Evolutionary conservation across 1,139 yeast genomes (phyloP).

Genomic region (Neolecta irregularis): DNA sequence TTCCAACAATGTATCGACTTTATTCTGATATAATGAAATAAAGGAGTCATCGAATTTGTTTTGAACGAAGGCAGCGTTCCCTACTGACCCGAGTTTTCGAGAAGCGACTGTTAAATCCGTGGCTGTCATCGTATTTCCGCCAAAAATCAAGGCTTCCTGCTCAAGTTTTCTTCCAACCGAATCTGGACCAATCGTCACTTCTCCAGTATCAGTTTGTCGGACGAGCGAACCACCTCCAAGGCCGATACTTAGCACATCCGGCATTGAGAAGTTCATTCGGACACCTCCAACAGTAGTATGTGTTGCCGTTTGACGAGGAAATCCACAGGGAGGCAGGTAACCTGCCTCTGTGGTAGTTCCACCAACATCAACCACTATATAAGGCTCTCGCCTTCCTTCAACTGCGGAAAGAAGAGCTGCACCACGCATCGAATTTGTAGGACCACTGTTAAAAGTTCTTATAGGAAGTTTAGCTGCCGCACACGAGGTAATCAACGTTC

Average conservation of each 20-base stretch:
- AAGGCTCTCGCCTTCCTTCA: constrained; percentile 20
- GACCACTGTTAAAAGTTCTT: constrained; percentile 32
- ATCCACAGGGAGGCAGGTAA: constrained; percentile 27
- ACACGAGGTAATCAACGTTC: constrained; percentile 27
- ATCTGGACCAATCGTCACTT: constrained; percentile 29
- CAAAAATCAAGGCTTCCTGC: constrained; percentile 25
- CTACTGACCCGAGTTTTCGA: no score
- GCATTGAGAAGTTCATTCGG: constrained; percentile 32
- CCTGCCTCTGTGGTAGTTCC: constrained; percentile 36
- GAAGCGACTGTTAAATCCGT: constrained; percentile 27
- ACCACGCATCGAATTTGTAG: constrained; percentile 35
- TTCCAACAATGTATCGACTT: no score
- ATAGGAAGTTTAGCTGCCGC: constrained; percentile 29
- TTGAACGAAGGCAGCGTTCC: no score
- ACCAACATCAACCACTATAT: constrained; percentile 31
- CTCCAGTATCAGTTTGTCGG: constrained; percentile 18
- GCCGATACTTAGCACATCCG: constrained; percentile 31
- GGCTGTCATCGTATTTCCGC: constrained; percentile 27
- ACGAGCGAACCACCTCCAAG: constrained; percentile 34
- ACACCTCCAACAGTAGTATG: constrained; percentile 31
- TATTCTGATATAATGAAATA: no score
- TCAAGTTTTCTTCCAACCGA: constrained; percentile 29
- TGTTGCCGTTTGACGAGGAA: constrained; percentile 30
- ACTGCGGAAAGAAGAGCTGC: constrained; percentile 28
- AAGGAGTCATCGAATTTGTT: no score